Conservation (phyloP, 2,329 filamentous ascomycete species). For the Phyllosticta citrichinensis region DNA sequence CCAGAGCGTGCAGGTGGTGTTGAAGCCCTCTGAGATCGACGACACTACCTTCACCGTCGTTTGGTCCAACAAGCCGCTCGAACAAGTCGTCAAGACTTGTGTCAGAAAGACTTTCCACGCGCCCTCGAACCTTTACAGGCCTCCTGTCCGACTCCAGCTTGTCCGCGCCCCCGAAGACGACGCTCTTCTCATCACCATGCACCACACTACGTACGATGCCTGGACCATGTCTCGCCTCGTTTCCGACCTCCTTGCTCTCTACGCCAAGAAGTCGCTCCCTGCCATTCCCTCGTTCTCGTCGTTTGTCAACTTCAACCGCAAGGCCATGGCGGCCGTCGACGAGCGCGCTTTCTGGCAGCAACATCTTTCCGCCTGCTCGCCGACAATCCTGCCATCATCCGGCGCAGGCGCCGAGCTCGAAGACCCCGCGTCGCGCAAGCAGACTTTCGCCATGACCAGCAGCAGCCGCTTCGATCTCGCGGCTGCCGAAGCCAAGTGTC, state of each 20-base stretch:
- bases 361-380: neutral
- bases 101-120: conserved; percentile 16
- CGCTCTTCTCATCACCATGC: conserved; percentile 22
- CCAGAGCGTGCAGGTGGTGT: conserved; percentile 21
- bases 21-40: conserved; percentile 16
- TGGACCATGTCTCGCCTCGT: conserved; percentile 26
- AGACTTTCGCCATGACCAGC: conserved; percentile 17
- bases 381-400: neutral
- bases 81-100: conserved; percentile 13
- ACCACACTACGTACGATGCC: conserved; percentile 29
- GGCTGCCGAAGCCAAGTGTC: conserved; percentile 15
- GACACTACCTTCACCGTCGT: conserved; percentile 17
- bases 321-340: conserved; percentile 1
- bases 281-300: conserved; percentile 8
- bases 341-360: conserved; percentile 4
- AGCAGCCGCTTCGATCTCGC: conserved; percentile 17
- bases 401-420: neutral
- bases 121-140: conserved; percentile 22
- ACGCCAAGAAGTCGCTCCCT: conserved; percentile 10
- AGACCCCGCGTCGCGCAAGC: neutral
- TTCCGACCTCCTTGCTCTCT: conserved; percentile 21
- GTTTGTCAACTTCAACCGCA: conserved; percentile 16
- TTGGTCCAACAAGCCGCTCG: conserved; percentile 11
- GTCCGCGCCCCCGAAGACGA: conserved; percentile 20
- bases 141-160: conserved; percentile 22